Evolutionary conservation across 2,329 filamentous ascomycete genomes (phyloP).

Genomic region (Aspergillus sp.): DNA sequence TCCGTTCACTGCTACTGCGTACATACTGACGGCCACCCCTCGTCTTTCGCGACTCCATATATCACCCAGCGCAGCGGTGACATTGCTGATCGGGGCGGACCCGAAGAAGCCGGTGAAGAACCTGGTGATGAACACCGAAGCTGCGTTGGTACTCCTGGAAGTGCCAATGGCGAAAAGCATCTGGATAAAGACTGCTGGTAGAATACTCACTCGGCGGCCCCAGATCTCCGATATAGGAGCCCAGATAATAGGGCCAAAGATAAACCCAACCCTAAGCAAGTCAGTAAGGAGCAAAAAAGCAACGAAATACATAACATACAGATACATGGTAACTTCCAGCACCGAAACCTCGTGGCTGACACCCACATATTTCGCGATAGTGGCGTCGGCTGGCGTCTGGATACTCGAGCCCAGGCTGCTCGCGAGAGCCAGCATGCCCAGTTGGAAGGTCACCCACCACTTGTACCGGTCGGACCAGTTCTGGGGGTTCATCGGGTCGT

Average conservation of each 20-base stretch:
- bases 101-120: slow-evolving; percentile 66
- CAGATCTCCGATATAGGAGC: slow-evolving; percentile 63
- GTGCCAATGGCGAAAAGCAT: slow-evolving; percentile 64
- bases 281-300: not conserved
- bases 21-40: slow-evolving; percentile 45
- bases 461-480: slow-evolving; percentile 49
- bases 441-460: slow-evolving; percentile 49
- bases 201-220: slow-evolving; percentile 45
- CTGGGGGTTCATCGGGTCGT: slow-evolving; percentile 43
- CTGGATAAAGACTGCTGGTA: slow-evolving; percentile 57
- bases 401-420: slow-evolving; percentile 53
- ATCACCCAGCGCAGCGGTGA: slow-evolving; percentile 61
- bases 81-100: slow-evolving; percentile 66
- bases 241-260: slow-evolving; percentile 62
- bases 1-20: slow-evolving; percentile 50
- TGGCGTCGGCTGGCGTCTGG: slow-evolving; percentile 47
- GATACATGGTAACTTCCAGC: slow-evolving; percentile 48
- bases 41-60: slow-evolving; percentile 46
- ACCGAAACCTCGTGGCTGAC: slow-evolving; percentile 48
- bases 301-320: slow-evolving; percentile 24
- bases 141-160: slow-evolving; percentile 62
- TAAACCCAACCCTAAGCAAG: not conserved
- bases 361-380: slow-evolving; percentile 44
- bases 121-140: slow-evolving; percentile 63
- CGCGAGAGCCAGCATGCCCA: slow-evolving; percentile 52